Conservation (phyloP, 768 basidiomycete species). For the Baorangia bicolor region DNA sequence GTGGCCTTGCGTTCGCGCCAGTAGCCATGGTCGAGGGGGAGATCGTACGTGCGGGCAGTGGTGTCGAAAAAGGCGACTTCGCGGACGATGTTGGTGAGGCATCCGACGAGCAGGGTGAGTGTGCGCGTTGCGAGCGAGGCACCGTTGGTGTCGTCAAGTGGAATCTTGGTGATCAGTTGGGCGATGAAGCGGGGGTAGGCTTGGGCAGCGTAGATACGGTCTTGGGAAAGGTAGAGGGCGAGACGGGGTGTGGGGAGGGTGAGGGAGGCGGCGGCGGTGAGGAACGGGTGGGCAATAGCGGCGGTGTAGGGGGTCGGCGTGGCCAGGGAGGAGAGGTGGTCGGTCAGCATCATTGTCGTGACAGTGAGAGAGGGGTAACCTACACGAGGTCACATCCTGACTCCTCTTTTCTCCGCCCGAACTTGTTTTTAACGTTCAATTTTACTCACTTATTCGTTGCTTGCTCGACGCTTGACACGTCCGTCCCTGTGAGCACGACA, state of each 20-base stretch:
- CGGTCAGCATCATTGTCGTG: constrained; percentile 14
- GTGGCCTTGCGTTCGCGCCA: constrained; percentile 60
- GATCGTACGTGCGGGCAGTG: constrained; percentile 41
- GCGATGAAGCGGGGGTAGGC: constrained; percentile 75
- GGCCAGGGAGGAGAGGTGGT: constrained; percentile 37
- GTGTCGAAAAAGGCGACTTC: constrained; percentile 60
- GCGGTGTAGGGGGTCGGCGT: constrained; percentile 41
- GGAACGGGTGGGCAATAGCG: constrained; percentile 55
- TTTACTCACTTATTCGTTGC: no score
- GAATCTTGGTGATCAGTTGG: constrained; percentile 58
- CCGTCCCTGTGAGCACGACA: no score
- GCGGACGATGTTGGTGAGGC: no score
- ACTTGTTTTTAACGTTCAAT: no score
- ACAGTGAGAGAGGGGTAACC: no score
- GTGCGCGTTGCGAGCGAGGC: constrained; percentile 28
- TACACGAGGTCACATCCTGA: no score
- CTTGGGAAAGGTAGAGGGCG: constrained; percentile 66
- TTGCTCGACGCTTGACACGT: no score
- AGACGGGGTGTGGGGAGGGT: constrained; percentile 47
- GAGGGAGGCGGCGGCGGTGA: no score
- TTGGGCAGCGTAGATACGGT: constrained; percentile 69
- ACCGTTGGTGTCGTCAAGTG: constrained; percentile 26
- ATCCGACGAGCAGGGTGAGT: constrained; percentile 48
- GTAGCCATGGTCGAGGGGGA: constrained; percentile 38
- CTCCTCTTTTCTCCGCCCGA: no score